Evolutionary conservation across 352 stramenopile species (phyloP).

Genomic region (Globisporangium emineosum): DNA sequence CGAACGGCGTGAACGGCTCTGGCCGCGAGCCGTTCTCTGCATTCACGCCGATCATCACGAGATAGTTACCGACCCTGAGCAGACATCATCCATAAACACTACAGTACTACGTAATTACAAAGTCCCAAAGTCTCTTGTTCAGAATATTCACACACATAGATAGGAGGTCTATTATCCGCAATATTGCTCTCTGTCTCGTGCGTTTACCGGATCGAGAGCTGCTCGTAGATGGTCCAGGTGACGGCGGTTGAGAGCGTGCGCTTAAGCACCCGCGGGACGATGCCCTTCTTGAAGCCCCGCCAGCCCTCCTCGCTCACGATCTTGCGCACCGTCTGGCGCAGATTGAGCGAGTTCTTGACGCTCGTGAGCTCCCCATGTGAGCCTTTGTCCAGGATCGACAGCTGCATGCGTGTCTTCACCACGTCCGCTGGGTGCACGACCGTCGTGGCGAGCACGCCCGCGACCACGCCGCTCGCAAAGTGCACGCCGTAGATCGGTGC

Average conservation of each 20-base stretch:
- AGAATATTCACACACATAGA: constrained; percentile 8
- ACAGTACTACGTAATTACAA: not conserved
- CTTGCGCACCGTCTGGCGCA: constrained; percentile 67
- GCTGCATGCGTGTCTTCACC: constrained; percentile 88
- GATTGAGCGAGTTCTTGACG: constrained; percentile 52
- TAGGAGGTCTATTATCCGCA: constrained; percentile 18
- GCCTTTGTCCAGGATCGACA: constrained; percentile 54
- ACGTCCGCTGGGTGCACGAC: constrained; percentile 87
- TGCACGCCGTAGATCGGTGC: constrained; percentile 63
- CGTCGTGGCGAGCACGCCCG: constrained; percentile 70
- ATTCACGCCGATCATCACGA: constrained; percentile 86
- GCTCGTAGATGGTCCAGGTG: constrained; percentile 99
- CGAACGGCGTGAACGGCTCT: constrained; percentile 23
- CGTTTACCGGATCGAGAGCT: constrained; percentile 59
- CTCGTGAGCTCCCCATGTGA: constrained; percentile 24
- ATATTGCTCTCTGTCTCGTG: no score
- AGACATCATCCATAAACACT: not conserved
- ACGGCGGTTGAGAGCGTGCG: constrained; percentile 98
- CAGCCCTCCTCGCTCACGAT: constrained; percentile 92
- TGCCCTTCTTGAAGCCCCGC: constrained; percentile 92
- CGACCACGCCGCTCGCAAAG: constrained; percentile 76
- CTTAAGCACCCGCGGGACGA: constrained; percentile 92
- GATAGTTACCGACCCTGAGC: no score
- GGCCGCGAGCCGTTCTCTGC: constrained; percentile 68
- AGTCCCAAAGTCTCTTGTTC: not conserved